Evolutionary conservation across 352 stramenopile genomes (phyloP).

Genomic region (Labyrinthula sp.): DNA sequence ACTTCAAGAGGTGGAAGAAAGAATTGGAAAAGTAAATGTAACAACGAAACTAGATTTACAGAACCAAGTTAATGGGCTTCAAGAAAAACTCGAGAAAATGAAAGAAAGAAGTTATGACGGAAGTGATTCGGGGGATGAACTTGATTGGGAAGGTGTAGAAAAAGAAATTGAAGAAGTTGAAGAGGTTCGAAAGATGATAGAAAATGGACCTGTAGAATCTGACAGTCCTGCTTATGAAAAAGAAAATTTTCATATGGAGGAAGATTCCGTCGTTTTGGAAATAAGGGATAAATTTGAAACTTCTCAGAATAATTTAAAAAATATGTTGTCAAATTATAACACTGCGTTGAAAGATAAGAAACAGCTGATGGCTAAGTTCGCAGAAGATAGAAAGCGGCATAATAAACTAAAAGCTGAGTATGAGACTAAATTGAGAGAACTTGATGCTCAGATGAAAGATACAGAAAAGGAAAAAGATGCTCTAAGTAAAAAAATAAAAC

Average conservation of each 20-base stretch:
- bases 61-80: too few relatives aligned
- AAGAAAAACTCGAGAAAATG: too few relatives aligned
- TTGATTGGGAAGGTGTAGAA: too few relatives aligned
- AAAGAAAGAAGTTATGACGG: too few relatives aligned
- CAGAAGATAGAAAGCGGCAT: constrained; percentile 20
- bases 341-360: constrained; percentile 20
- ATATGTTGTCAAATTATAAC: constrained; percentile 25
- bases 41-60: too few relatives aligned
- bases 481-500: constrained; percentile 21
- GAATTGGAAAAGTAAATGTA: too few relatives aligned
- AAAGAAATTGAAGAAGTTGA: constrained; percentile 5
- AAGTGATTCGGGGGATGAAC: too few relatives aligned
- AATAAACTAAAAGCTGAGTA: constrained; percentile 26
- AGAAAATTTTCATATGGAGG: constrained; percentile 8
- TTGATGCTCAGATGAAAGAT: constrained; percentile 21
- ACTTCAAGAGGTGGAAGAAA: too few relatives aligned
- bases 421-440: constrained; percentile 23
- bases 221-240: not conserved
- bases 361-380: constrained; percentile 22
- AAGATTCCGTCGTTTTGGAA: constrained; percentile 7
- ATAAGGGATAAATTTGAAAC: constrained; percentile 27
- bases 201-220: not conserved
- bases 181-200: too few relatives aligned
- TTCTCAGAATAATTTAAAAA: constrained; percentile 13
- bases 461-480: constrained; percentile 19